Conservation (phyloP, 2,329 filamentous ascomycete genomes). For the Dothistroma septosporum region DNA sequence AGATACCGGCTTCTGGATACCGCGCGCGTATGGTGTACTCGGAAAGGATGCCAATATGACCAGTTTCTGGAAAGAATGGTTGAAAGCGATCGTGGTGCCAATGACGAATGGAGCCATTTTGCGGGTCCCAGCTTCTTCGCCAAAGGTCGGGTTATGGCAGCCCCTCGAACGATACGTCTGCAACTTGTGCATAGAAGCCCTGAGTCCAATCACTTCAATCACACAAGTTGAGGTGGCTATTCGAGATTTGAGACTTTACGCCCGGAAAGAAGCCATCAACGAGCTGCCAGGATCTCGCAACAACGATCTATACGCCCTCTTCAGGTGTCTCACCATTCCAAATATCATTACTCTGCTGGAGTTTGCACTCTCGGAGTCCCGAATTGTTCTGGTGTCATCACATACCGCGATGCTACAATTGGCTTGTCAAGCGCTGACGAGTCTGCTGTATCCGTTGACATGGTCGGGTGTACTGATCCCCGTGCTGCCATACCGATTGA, state of each 20-base stretch:
- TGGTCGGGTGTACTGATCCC: slow-evolving; percentile 96
- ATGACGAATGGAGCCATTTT: slow-evolving; percentile 87
- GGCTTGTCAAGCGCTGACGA: slow-evolving; percentile 80
- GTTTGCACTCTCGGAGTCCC: slow-evolving; percentile 85
- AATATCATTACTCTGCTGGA: slow-evolving; percentile 93
- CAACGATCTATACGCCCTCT: slow-evolving; percentile 88
- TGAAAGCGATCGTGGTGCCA: slow-evolving; percentile 86
- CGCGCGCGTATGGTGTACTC: slow-evolving; percentile 86
- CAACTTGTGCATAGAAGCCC: slow-evolving; percentile 92
- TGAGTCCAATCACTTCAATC: slow-evolving; percentile 86
- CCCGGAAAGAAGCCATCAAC: slow-evolving; percentile 86
- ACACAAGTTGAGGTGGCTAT: slow-evolving; percentile 92
- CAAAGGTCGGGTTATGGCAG: slow-evolving; percentile 89
- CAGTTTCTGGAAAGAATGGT: slow-evolving; percentile 97
- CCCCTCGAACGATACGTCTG: slow-evolving; percentile 94
- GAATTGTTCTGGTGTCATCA: slow-evolving; percentile 92
- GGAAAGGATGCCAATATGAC: slow-evolving; percentile 79
- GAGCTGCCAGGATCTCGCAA: slow-evolving; percentile 89
- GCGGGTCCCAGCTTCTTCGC: slow-evolving; percentile 81
- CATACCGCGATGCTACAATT: slow-evolving; percentile 96
- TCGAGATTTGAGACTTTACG: slow-evolving; percentile 84
- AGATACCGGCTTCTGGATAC: slow-evolving; percentile 93
- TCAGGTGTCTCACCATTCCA: slow-evolving; percentile 81
- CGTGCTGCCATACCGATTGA: slow-evolving; percentile 76
- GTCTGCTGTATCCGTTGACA: slow-evolving; percentile 81